These are phyloP conservation scores for Stenogyne calaminthoides DNA, from an alignment of 305 asterid species.

Conservation along the genomic window DNA sequence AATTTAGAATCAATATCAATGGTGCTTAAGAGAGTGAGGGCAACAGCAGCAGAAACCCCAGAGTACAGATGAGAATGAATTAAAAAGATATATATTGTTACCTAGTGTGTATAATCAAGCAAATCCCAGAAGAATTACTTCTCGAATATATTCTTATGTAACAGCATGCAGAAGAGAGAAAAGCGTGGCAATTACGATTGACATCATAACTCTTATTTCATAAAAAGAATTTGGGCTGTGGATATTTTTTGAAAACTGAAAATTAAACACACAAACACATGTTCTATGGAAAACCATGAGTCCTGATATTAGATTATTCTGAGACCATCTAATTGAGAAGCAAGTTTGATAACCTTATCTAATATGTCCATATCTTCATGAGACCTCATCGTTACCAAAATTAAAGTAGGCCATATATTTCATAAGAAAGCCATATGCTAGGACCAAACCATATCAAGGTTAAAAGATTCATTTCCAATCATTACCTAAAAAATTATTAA, in stretches of 20 bases:
- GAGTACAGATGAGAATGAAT: constrained; percentile 3
- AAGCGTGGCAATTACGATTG: neutral
- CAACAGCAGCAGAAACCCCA: neutral
- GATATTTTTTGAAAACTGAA: neutral
- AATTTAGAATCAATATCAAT: constrained; percentile 4
- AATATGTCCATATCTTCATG: neutral
- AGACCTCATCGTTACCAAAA: constrained; percentile 10
- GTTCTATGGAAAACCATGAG: neutral
- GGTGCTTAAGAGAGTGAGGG: constrained; percentile 16
- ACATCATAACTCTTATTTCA: neutral
- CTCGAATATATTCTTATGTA: neutral
- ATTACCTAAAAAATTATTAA: neutral
- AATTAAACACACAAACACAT: neutral
- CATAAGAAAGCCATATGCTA: neutral
- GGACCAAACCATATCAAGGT: constrained; percentile 15
- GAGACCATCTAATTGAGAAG: constrained; percentile 12
- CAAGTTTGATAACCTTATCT: neutral
- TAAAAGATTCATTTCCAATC: constrained; percentile 11
- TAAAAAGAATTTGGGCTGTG: neutral
- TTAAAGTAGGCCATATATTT: constrained; percentile 9
- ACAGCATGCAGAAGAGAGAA: neutral
- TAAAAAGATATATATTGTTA: constrained; percentile 1
- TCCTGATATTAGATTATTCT: neutral
- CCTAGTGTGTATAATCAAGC: neutral
- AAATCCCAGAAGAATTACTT: neutral